Conservation (phyloP, 1,284 basidiomycete species). For the Pascua sp. region DNA sequence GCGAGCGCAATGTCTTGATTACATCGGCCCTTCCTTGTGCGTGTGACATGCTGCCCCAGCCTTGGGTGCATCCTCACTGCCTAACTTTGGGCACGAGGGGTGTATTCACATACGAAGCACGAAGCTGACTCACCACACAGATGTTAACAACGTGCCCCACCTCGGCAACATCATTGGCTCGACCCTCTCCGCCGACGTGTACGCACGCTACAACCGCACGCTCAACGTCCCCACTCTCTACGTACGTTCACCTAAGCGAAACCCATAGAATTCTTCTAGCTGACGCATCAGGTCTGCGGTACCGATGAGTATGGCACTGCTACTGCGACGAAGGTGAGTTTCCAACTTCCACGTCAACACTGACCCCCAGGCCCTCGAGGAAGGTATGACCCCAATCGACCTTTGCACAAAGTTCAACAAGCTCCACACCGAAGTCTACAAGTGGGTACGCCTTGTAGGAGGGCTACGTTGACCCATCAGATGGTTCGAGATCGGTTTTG, state of each 20-base stretch:
- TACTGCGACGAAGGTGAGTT: constrained; percentile 70
- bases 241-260: constrained; percentile 38
- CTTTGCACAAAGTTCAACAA: constrained; percentile 92
- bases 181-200: constrained; percentile 87
- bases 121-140: constrained; percentile 20
- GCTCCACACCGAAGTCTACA: constrained; percentile 87
- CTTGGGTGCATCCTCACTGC: neutral
- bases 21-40: constrained; percentile 88
- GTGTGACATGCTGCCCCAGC: neutral
- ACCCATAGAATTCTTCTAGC: constrained; percentile 48
- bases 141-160: constrained; percentile 99
- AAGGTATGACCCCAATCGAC: constrained; percentile 78
- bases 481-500: constrained; percentile 67
- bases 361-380: constrained; percentile 77
- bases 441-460: constrained; percentile 55
- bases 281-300: constrained; percentile 75
- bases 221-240: constrained; percentile 53
- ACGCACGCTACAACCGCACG: constrained; percentile 70
- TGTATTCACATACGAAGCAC: no score
- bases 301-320: constrained; percentile 99
- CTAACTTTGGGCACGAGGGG: neutral
- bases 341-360: neutral
- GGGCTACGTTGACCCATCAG: constrained; percentile 18
- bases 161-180: constrained; percentile 96
- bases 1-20: constrained; percentile 81